phyloP scores from a whole-genome alignment of 495 filamentous ascomycete genomes.

The Umbilicaria muhlenbergii region DNA sequence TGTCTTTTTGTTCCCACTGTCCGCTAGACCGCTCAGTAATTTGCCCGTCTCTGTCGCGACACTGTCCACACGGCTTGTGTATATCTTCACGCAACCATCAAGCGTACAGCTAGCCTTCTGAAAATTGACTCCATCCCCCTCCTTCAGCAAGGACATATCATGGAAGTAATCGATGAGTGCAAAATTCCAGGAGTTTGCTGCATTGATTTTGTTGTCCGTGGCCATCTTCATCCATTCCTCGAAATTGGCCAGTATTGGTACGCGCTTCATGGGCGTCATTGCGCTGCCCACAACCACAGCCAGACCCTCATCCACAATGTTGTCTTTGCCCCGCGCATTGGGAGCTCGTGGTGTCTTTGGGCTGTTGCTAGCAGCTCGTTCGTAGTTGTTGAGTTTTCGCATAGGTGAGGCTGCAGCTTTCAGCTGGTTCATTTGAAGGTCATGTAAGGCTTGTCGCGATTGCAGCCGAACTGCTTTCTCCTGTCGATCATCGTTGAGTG shows the following conservation, averaged over 20 bases:
- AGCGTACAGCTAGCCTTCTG: constrained; percentile 96
- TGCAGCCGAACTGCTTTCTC: constrained; percentile 85
- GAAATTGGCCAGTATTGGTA: constrained; percentile 91
- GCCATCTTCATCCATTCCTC: constrained; percentile 99
- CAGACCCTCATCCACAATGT: constrained; percentile 43
- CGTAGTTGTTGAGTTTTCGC: constrained; percentile 50
- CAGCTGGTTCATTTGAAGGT: constrained; percentile 82
- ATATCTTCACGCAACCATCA: constrained; percentile 98
- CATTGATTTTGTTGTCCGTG: constrained; percentile 99
- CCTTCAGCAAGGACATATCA: constrained; percentile 93
- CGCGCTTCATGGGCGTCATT: constrained; percentile 91
- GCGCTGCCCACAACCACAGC: constrained; percentile 46
- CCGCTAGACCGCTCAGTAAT: constrained; percentile 83
- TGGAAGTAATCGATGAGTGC: constrained; percentile 99
- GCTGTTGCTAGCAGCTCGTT: constrained; percentile 47
- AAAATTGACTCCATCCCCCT: constrained; percentile 95
- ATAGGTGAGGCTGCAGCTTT: constrained; percentile 80
- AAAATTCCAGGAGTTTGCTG: constrained; percentile 97
- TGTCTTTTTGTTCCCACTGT: constrained; percentile 68
- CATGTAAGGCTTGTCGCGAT: constrained; percentile 73
- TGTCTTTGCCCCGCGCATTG: constrained; percentile 38
- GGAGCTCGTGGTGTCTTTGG: constrained; percentile 43
- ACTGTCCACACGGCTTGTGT: constrained; percentile 94
- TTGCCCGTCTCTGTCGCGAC: constrained; percentile 96
- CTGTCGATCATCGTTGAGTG: constrained; percentile 85